Base-by-base conservation (phyloP, 176 grass and related monocot genomes). In the Canna indica region DNA sequence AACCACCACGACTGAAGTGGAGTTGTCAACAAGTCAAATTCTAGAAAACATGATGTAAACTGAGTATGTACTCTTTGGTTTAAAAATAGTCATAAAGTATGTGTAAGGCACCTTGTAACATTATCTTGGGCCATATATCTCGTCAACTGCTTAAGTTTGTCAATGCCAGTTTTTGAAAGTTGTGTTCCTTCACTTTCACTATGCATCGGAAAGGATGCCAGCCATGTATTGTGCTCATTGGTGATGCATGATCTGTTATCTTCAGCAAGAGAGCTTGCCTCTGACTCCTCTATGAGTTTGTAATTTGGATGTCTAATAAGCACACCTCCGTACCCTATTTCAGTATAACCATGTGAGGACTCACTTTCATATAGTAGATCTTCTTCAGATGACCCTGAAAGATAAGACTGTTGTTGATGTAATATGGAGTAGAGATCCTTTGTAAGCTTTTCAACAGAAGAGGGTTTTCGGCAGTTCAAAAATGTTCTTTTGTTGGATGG, bases 341-440 rank as follows among this genome's bases (percentile, higher is more conserved):
- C 88, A 71, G 86, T 81, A 15, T 85, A 96, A 50, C 78, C 88
- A 22, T 76, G 62, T 50, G 81, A 84, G 70, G 78, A 88, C 79
- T 84, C 85, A 32, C 58, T 81, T 73, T 83, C 75, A 58, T 89
- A 96, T 70, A 96, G 68, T 28, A 96, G 83, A 58, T 96, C 88
- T 30, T 84, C 91, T 78, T 96, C 83, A 33, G 83, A 86, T 13
- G 83, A 73, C 56, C 79, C 85, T 67, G 91, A 88, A 70, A 83
- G 76, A 54, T 77, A 79, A 54, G 76, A 54, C 75, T 83, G 81
- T 56, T 88, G 76, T 78, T 89, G 76, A 57, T 91, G 85, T 74
- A 91, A 79, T 81, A 96, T 96, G 11, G 83, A 86, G 70, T 81
- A 82, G 42, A 96, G 92, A 78, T 96, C 92, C 68, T 96, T 88